Evolutionary conservation across 73 alveolate species (phyloP), one percentile per base, ranked within the genome.

Genomic region (Tetrahymena borealis): DNA sequence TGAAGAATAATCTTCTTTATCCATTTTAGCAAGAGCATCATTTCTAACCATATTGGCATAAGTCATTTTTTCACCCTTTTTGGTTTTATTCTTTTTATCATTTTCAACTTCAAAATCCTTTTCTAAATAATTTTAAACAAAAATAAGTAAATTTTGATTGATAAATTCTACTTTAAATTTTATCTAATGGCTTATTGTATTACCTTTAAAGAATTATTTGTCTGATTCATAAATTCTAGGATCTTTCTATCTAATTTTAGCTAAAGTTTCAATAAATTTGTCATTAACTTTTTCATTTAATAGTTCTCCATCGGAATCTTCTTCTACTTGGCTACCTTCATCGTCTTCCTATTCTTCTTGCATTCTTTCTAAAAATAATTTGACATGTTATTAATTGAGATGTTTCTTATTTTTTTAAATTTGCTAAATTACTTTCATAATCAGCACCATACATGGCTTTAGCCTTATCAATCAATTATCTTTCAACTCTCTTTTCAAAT

Each of bases 221-320:
- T 93, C 91, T 11, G 16, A 32, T 93, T 85, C 18, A 41, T 93
- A 93, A 85, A 93, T 93, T 9, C 91, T 92, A 78, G 95, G 95
- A 39, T 93, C 93, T 41, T 85, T 93, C 31, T 39, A 90, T 40
- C 90, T 93, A 33, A 93, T 85, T 93, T 93, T 93, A 13, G 95
- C 95, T 78, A 92, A 33, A 37, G 95, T 92, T 92, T 92, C 95
- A 28, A 92, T 92, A 39, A 92, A 92, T 39, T 92, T 92, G 36
- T 77, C 40, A 15, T 91, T 92, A 36, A 78, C 90, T 78, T 92
- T 92, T 18, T 92, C 95, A 92, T 78, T 92, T 11, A 92, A 32
- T 78, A 92, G 78, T 35, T 92, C 92, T 20, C 93, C 95, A 60
- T 60, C 85, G 0, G 85, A 60, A 92, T 92, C 90, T 28, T 92